Percentiles rank a stretch among this genome's conserved stretches.
Evolutionary conservation across 2,329 filamentous ascomycete genomes (phyloP).

Genomic region (Colletotrichum theobromicola): DNA sequence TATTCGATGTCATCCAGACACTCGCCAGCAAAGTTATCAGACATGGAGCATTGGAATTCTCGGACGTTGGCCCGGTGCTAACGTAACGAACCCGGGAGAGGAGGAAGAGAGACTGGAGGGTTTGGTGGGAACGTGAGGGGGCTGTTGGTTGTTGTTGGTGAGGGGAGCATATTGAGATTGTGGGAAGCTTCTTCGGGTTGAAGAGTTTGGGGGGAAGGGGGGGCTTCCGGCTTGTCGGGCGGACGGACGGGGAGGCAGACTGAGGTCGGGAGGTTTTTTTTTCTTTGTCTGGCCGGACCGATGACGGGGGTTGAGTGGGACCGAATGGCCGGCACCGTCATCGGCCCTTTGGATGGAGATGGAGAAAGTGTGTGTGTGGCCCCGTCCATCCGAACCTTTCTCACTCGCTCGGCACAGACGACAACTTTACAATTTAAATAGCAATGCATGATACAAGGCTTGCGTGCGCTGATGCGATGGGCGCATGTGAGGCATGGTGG

Average conservation of each 20-base stretch:
- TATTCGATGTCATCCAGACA: no score
- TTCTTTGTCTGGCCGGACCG: not conserved
- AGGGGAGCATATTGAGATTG: not conserved
- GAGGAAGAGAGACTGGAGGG: not conserved
- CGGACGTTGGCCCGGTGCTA: not conserved
- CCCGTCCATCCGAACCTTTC: not conserved
- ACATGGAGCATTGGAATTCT: no score
- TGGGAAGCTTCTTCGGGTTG: not conserved
- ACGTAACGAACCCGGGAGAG: not conserved
- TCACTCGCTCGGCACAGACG: not conserved
- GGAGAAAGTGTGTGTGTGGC: not conserved
- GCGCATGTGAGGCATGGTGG: no score
- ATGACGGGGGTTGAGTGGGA: not conserved
- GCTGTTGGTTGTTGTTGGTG: not conserved
- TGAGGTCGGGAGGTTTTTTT: not conserved
- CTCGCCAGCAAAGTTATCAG: no score
- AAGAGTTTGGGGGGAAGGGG: not conserved
- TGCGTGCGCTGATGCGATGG: not conserved
- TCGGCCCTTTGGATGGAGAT: not conserved
- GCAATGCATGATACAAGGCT: not conserved
- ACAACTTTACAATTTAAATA: not conserved
- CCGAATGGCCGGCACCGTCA: not conserved
- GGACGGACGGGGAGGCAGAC: not conserved
- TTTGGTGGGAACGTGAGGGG: no score
- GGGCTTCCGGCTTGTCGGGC: not conserved